Percentiles rank a stretch among this genome's conserved stretches.
Conservation (phyloP, 139 green algal genomes). For the Tetratostichococcus sp. region DNA sequence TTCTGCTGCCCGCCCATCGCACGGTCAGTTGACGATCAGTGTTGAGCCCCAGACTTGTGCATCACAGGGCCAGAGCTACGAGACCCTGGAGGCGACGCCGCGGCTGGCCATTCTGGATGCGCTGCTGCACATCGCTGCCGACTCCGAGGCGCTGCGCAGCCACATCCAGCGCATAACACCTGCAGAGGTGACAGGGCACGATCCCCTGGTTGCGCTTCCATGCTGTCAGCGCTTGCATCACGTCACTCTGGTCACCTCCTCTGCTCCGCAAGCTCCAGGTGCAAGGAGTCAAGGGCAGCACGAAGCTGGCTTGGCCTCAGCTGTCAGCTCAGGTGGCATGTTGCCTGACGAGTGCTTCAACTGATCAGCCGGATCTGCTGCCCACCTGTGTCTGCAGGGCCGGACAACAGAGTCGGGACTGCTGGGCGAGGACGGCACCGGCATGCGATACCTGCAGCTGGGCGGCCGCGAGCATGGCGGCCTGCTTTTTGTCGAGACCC, state of each 20-base stretch:
- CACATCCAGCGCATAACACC: not conserved
- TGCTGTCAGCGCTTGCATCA: too few relatives aligned
- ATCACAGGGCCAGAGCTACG: constrained; percentile 10
- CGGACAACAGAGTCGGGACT: not conserved
- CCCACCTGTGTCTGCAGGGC: not conserved
- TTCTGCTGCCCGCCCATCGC: not conserved
- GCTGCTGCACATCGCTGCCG: constrained; percentile 12
- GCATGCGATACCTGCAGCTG: constrained; percentile 16
- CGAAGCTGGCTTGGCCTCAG: too few relatives aligned
- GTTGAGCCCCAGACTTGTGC: too few relatives aligned
- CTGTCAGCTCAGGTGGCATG: too few relatives aligned
- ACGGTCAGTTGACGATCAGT: too few relatives aligned
- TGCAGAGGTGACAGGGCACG: not conserved
- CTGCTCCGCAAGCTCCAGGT: too few relatives aligned
- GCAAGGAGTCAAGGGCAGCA: too few relatives aligned
- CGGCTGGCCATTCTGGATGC: constrained; percentile 9
- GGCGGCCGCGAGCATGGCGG: not conserved
- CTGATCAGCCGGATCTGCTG: too few relatives aligned
- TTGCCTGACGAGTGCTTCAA: too few relatives aligned
- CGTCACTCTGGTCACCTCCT: too few relatives aligned
- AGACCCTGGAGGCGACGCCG: not conserved
- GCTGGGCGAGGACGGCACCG: constrained; percentile 11
- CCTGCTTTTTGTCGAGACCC: constrained; percentile 16
- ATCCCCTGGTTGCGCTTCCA: too few relatives aligned
- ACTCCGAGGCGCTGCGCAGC: constrained; percentile 14